phyloP scores from a whole-genome alignment of 1,284 basidiomycete genomes.

The Taiwanofungus camphoratus region DNA sequence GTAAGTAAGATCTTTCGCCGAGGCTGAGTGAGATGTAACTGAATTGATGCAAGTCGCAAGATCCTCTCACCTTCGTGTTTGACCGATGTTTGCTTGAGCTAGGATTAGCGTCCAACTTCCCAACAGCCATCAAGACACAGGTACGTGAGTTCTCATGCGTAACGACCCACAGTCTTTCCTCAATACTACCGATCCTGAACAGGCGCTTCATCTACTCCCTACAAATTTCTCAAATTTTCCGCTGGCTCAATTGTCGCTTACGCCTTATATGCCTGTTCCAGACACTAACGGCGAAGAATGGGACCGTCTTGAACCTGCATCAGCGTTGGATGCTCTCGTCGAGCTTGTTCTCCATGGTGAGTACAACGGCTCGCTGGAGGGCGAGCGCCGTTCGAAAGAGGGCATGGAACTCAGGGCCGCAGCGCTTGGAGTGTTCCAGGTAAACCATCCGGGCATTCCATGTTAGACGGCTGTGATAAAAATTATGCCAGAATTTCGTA shows the following conservation, averaged over 20 bases:
- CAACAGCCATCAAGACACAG: constrained; percentile 81
- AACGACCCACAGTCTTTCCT: not conserved
- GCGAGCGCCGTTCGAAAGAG: constrained; percentile 49
- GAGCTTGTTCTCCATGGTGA: constrained; percentile 74
- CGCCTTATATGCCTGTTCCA: constrained; percentile 77
- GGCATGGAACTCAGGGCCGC: constrained; percentile 60
- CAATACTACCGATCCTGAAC: not conserved
- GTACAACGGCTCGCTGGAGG: constrained; percentile 58
- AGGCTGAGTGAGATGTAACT: not conserved
- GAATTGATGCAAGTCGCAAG: constrained; percentile 39
- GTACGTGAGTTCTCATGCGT: constrained; percentile 30
- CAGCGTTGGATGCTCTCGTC: constrained; percentile 71
- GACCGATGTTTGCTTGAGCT: constrained; percentile 85
- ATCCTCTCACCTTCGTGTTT: constrained; percentile 49
- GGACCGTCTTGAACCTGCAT: constrained; percentile 72
- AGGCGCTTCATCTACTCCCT: constrained; percentile 67
- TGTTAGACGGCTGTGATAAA: not conserved
- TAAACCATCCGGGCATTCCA: constrained; percentile 24
- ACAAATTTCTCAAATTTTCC: constrained; percentile 49
- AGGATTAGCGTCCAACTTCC: constrained; percentile 88
- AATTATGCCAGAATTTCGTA: constrained; percentile 56
- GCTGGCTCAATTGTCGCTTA: constrained; percentile 56
- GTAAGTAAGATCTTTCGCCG: constrained; percentile 34
- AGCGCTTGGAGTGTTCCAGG: constrained; percentile 69
- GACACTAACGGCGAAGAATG: constrained; percentile 85